A percentile compares a stretch with the other conserved stretches of the same genome.
Evolutionary conservation across 2,329 filamentous ascomycete genomes (phyloP).

Genomic region (Ramularia endophylla): DNA sequence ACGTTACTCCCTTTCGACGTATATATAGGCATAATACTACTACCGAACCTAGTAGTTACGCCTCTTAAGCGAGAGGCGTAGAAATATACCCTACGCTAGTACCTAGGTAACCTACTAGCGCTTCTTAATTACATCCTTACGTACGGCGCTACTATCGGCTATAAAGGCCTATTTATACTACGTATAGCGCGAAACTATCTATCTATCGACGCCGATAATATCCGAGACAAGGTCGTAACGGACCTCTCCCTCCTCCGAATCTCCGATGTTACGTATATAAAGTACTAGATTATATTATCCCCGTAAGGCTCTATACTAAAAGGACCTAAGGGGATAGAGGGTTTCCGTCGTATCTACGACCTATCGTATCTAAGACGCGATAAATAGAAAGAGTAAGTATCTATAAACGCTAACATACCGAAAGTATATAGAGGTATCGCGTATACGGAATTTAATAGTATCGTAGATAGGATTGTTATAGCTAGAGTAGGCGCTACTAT

Average conservation of each 20-base stretch:
- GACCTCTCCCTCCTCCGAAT: too few relatives aligned
- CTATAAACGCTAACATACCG: background rate
- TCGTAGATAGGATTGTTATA: background rate
- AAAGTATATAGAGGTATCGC: background rate
- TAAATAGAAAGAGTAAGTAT: too few relatives aligned
- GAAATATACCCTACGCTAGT: background rate
- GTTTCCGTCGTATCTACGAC: background rate
- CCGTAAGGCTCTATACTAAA: background rate
- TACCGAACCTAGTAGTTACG: too few relatives aligned
- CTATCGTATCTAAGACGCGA: background rate
- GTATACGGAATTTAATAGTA: background rate
- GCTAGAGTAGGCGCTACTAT: background rate
- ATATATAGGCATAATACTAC: too few relatives aligned
- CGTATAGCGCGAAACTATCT: too few relatives aligned
- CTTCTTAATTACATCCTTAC: too few relatives aligned
- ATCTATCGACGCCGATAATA: too few relatives aligned
- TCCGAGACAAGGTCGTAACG: too few relatives aligned
- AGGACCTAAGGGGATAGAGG: background rate
- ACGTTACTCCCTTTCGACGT: background rate
- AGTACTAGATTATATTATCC: too few relatives aligned
- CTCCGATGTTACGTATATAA: too few relatives aligned
- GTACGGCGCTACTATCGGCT: too few relatives aligned
- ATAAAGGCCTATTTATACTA: too few relatives aligned
- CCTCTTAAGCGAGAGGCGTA: background rate
- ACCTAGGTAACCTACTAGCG: background rate